Percentiles rank a stretch among this genome's conserved stretches.
phyloP scores from a whole-genome alignment of 805 yeast genomes.

The Dipodascus albidus region DNA sequence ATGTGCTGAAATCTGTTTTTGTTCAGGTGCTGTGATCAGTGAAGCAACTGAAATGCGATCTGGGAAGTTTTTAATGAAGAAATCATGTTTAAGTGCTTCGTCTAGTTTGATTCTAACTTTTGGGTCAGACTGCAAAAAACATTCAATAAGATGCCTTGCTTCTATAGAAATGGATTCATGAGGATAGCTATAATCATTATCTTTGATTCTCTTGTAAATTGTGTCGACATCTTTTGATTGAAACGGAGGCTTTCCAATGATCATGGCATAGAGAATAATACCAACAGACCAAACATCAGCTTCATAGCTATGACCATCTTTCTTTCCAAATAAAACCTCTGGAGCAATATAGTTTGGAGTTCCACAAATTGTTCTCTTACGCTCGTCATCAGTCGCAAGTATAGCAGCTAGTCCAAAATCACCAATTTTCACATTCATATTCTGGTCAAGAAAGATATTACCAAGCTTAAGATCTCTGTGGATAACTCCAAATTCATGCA shows the following conservation, averaged over 20 bases:
- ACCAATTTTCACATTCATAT: conserved; percentile 92
- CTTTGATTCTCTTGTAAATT: conserved; percentile 85
- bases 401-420: conserved; percentile 98
- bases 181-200: conserved; percentile 73
- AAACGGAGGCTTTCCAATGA: conserved; percentile 94
- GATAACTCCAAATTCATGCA: conserved; percentile 84
- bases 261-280: conserved; percentile 85
- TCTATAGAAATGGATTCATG: conserved; percentile 55
- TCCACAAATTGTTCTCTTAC: conserved; percentile 92
- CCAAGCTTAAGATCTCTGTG: conserved; percentile 96
- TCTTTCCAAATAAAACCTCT: conserved; percentile 82
- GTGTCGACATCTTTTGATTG: conserved; percentile 90
- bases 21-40: conserved; percentile 51
- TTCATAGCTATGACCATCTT: conserved; percentile 81
- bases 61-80: conserved; percentile 76
- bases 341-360: conserved; percentile 99
- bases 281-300: conserved; percentile 98
- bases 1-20: conserved; percentile 43
- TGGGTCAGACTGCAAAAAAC: conserved; percentile 68
- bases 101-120: conserved; percentile 67
- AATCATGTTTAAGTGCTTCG: conserved; percentile 68
- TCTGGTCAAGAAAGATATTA: conserved; percentile 85
- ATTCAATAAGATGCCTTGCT: conserved; percentile 61
- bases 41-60: conserved; percentile 49
- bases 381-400: conserved; percentile 56